Conservation (phyloP, 2,329 filamentous ascomycete genomes). For the Hypocreales sp. region DNA sequence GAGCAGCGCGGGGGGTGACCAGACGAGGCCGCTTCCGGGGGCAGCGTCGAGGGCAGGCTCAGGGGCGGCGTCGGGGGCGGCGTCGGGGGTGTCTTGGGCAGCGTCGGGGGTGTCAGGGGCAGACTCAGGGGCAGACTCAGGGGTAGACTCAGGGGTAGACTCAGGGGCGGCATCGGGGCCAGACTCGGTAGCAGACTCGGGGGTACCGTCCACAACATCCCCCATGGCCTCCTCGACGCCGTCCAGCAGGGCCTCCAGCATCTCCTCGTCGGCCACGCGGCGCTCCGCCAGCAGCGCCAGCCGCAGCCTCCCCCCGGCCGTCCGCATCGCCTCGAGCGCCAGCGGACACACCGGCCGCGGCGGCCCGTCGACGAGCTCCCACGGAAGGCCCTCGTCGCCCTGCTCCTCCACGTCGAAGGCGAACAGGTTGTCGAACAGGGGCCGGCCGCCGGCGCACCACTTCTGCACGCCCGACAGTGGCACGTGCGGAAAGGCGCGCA, state of each 20-base stretch:
- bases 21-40: too few relatives aligned
- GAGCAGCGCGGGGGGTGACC: conserved; percentile 34
- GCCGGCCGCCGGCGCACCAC: conserved; percentile 47
- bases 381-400: conserved; percentile 23
- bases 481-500: conserved; percentile 56
- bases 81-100: too few relatives aligned
- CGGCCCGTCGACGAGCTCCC: conserved; percentile 35
- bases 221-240: conserved; percentile 5
- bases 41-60: too few relatives aligned
- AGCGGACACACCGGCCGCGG: conserved; percentile 54
- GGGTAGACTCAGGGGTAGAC: too few relatives aligned
- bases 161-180: too few relatives aligned
- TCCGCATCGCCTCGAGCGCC: conserved; percentile 56
- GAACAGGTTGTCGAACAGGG: conserved; percentile 68
- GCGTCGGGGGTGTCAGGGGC: too few relatives aligned
- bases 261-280: conserved; percentile 14
- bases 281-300: conserved; percentile 45
- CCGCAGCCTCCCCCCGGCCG: conserved; percentile 27
- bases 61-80: too few relatives aligned
- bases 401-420: conserved; percentile 51
- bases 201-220: too few relatives aligned
- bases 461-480: conserved; percentile 67
- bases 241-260: conserved; percentile 21
- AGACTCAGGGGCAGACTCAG: too few relatives aligned
- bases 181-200: too few relatives aligned